Conservation (phyloP, 1,139 yeast genomes). For the Kurtzmaniella quercitrusa region DNA sequence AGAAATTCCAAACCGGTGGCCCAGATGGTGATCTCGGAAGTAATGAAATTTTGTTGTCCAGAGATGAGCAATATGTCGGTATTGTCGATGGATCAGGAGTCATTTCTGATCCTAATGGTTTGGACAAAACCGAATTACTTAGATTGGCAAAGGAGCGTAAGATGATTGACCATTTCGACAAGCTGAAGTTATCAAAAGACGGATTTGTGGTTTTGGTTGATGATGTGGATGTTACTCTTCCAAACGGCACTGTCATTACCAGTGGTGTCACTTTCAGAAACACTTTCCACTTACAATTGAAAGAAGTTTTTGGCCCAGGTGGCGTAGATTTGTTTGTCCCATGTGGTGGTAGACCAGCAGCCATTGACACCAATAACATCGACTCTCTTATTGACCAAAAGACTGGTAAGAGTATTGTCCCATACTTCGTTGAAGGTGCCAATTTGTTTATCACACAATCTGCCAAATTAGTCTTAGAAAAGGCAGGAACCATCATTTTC, state of each 20-base stretch:
- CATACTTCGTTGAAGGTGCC: constrained; percentile 96
- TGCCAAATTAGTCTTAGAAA: constrained; percentile 82
- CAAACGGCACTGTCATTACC: constrained; percentile 69
- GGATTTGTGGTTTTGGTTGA: constrained; percentile 88
- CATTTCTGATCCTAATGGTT: constrained; percentile 84
- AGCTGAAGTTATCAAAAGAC: constrained; percentile 56
- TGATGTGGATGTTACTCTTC: constrained; percentile 74
- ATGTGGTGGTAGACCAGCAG: constrained; percentile 98
- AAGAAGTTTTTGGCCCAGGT: constrained; percentile 56
- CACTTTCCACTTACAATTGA: constrained; percentile 74
- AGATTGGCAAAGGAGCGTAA: constrained; percentile 76
- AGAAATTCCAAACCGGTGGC: constrained; percentile 95
- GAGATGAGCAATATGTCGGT: constrained; percentile 79
- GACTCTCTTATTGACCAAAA: constrained; percentile 63
- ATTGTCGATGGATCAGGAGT: constrained; percentile 97
- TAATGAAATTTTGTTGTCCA: constrained; percentile 83
- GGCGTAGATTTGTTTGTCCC: constrained; percentile 86
- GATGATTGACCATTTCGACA: constrained; percentile 72
- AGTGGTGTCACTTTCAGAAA: constrained; percentile 94
- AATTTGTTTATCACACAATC: constrained; percentile 92
- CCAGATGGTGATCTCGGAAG: constrained; percentile 99
- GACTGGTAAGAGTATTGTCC: constrained; percentile 74
- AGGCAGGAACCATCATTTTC: constrained; percentile 81
- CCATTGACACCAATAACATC: constrained; percentile 86
- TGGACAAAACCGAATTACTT: constrained; percentile 72